These are phyloP conservation scores for Plectosphaerella sp. DNA, from an alignment of 2,329 filamentous ascomycete species.

Conservation along the genomic window DNA sequence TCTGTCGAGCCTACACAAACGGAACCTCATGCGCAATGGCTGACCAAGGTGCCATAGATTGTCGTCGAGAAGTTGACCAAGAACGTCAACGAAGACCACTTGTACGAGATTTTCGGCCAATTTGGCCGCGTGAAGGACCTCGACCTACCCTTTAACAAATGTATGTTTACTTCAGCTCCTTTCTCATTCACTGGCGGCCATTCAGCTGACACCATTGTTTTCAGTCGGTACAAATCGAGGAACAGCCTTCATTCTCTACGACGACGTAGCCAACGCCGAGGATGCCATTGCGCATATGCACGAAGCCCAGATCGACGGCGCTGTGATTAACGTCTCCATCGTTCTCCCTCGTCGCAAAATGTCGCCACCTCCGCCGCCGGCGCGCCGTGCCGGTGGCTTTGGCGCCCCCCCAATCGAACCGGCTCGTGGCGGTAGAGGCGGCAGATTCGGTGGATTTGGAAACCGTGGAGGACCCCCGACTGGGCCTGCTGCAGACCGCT, in stretches of 20 bases:
- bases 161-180: not conserved
- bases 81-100: conserved; percentile 84
- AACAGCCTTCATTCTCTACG: conserved; percentile 87
- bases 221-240: conserved; percentile 85
- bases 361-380: conserved; percentile 71
- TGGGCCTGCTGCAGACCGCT: conserved; percentile 27
- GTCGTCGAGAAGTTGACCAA: conserved; percentile 95
- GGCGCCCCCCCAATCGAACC: conserved; percentile 41
- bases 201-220: conserved; percentile 7
- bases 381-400: conserved; percentile 58
- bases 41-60: conserved; percentile 53
- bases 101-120: conserved; percentile 85
- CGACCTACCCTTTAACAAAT: conserved; percentile 84
- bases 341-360: conserved; percentile 81
- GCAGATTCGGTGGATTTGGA: not conserved
- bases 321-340: conserved; percentile 79
- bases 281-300: conserved; percentile 94
- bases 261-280: conserved; percentile 74
- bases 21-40: not conserved
- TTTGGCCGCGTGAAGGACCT: conserved; percentile 85
- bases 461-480: conserved; percentile 13
- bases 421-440: conserved; percentile 19
- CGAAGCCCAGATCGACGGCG: conserved; percentile 88
- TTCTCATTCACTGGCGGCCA: not conserved
- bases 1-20: conserved; percentile 11